Evolutionary conservation across 106 monocot genomes (phyloP).

Genomic region (Dioscorea dumetorum): DNA sequence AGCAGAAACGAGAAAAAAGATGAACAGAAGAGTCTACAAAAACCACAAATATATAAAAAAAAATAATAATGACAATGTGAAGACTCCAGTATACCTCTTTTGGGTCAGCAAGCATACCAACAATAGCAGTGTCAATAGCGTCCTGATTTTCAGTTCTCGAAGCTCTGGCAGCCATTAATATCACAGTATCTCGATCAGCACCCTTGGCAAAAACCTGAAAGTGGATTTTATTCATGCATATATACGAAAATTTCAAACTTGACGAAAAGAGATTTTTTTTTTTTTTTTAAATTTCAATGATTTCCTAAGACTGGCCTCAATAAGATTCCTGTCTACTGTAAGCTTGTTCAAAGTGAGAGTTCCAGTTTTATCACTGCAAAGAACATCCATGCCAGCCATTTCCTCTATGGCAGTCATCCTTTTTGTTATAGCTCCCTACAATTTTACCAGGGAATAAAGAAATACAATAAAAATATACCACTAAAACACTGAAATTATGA

Average conservation of each 20-base stretch:
- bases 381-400: slow-evolving; percentile 96
- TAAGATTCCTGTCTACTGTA: slow-evolving; percentile 62
- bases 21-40: neutral
- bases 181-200: slow-evolving; percentile 69
- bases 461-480: too few relatives aligned
- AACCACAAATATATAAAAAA: neutral
- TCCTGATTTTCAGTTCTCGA: slow-evolving; percentile 95
- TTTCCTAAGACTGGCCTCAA: slow-evolving; percentile 40
- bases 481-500: too few relatives aligned
- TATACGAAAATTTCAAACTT: neutral
- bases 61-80: too few relatives aligned
- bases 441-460: neutral
- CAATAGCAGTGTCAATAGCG: slow-evolving; percentile 93
- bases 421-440: slow-evolving; percentile 89
- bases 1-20: neutral
- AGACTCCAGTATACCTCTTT: slow-evolving; percentile 47
- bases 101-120: slow-evolving; percentile 95
- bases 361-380: slow-evolving; percentile 92
- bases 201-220: slow-evolving; percentile 80
- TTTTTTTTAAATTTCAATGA: too few relatives aligned
- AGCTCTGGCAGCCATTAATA: slow-evolving; percentile 93
- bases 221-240: neutral
- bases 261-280: neutral
- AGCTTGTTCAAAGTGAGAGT: slow-evolving; percentile 84
- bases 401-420: slow-evolving; percentile 94